A percentile compares a stretch with the other conserved stretches of the same genome.
phyloP scores from a whole-genome alignment of 352 stramenopile species.

The Thraustochytrium sp. region DNA sequence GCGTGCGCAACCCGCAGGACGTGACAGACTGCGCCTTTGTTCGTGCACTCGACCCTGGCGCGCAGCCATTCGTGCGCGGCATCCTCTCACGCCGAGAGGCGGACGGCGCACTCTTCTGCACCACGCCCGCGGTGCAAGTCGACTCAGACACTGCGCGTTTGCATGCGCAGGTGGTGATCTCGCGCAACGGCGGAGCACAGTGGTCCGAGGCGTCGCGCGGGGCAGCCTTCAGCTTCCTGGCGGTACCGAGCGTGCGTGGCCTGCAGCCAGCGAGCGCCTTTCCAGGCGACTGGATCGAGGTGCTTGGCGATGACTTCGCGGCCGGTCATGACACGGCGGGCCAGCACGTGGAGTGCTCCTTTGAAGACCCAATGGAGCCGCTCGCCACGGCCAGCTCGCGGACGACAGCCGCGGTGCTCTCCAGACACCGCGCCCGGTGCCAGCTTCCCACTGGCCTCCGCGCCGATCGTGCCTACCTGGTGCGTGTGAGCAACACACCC shows the following conservation, averaged over 20 bases:
- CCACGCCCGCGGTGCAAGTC: not conserved
- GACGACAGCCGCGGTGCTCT: constrained; percentile 33
- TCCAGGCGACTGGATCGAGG: constrained; percentile 27
- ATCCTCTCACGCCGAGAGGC: not conserved
- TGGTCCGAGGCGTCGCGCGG: not conserved
- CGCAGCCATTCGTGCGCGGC: not conserved
- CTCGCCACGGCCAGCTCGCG: not conserved
- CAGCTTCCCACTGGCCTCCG: constrained; percentile 9
- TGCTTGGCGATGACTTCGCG: constrained; percentile 46
- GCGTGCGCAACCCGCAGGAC: not conserved
- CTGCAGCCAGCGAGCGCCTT: constrained; percentile 43
- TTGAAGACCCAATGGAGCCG: constrained; percentile 49
- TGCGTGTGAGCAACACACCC: not conserved
- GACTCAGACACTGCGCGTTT: not conserved
- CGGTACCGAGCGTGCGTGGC: constrained; percentile 8
- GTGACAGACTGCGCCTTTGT: not conserved
- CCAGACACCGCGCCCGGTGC: constrained; percentile 47
- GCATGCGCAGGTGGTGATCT: not conserved
- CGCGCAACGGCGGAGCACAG: not conserved
- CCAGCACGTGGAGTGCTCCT: constrained; percentile 54
- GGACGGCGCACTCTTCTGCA: not conserved
- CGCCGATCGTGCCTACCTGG: not conserved
- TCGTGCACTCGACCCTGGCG: not conserved
- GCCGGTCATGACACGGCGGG: not conserved
- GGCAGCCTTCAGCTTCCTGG: not conserved